phyloP scores from a whole-genome alignment of 2,329 filamentous ascomycete species.

The Ceratocystis variospora region DNA sequence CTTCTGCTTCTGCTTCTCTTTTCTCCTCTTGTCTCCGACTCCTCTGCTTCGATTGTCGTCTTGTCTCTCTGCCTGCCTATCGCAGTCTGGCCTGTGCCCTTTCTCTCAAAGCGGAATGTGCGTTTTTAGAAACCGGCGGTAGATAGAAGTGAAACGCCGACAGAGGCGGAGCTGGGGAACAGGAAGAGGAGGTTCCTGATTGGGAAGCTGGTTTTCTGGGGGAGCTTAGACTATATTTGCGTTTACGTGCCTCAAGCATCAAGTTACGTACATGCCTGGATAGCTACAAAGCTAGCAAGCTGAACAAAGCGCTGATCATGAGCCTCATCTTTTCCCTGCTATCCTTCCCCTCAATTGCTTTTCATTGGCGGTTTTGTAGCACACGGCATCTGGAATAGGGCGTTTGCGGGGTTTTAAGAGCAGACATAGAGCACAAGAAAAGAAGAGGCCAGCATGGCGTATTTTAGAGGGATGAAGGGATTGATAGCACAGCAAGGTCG shows the following conservation, averaged over 20 bases:
- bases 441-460: not conserved
- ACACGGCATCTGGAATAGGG: not conserved
- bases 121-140: not conserved
- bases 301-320: conserved; percentile 1
- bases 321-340: not conserved
- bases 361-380: not conserved
- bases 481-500: not conserved
- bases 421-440: not conserved
- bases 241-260: not conserved
- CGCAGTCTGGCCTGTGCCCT: not conserved
- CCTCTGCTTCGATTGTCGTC: too few species aligned
- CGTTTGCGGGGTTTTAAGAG: not conserved
- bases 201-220: conserved; percentile 1
- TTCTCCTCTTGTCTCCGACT: not conserved
- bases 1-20: not conserved
- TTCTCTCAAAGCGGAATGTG: not conserved
- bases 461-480: not conserved
- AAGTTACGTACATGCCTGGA: not conserved
- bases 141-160: not conserved
- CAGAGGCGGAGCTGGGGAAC: not conserved
- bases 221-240: not conserved
- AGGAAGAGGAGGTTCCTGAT: conserved; percentile 1
- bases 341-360: not conserved
- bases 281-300: not conserved
- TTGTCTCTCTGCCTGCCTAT: too few species aligned